These are phyloP conservation scores for Vachellia collinsii DNA, from an alignment of 306 rosid genomes.

Conservation along the genomic window DNA sequence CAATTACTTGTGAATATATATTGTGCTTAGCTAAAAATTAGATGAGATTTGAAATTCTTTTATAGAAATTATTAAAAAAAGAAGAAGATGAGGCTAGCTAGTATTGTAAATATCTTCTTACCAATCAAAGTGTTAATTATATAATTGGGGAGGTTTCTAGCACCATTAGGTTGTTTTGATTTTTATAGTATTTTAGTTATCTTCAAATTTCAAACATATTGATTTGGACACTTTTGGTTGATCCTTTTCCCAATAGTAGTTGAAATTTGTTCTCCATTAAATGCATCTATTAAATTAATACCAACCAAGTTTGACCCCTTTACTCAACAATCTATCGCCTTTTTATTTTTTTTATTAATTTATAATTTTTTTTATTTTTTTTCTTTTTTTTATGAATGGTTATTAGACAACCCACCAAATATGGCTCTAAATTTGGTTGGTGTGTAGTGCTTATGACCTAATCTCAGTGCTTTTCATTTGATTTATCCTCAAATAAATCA, in stretches of 20 bases:
- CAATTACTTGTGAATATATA: neutral
- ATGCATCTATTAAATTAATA: slow-evolving; percentile 30
- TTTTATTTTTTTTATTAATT: neutral
- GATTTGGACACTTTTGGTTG: slow-evolving; percentile 34
- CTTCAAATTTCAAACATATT: slow-evolving; percentile 31
- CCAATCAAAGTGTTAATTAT: slow-evolving; percentile 1
- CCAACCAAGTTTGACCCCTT: slow-evolving; percentile 39
- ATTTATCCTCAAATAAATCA: neutral
- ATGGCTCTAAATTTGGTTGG: neutral
- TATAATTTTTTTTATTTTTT: neutral
- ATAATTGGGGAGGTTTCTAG: slow-evolving; percentile 13
- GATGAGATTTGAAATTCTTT: neutral
- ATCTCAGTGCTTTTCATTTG: neutral
- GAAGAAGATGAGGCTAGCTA: neutral
- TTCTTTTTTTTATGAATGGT: neutral
- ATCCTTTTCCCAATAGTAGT: slow-evolving; percentile 26
- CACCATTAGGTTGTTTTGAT: neutral
- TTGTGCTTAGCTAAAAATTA: neutral
- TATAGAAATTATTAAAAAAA: neutral
- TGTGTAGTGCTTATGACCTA: neutral
- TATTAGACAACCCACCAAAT: neutral
- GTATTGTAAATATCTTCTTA: neutral
- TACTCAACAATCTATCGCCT: neutral
- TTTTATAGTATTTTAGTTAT: slow-evolving; percentile 3
- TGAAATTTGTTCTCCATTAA: slow-evolving; percentile 30